Evolutionary conservation across 2,329 filamentous ascomycete species (phyloP), one percentile per base, ranked within the genome.

Genomic region (Talaromyces sp.): DNA sequence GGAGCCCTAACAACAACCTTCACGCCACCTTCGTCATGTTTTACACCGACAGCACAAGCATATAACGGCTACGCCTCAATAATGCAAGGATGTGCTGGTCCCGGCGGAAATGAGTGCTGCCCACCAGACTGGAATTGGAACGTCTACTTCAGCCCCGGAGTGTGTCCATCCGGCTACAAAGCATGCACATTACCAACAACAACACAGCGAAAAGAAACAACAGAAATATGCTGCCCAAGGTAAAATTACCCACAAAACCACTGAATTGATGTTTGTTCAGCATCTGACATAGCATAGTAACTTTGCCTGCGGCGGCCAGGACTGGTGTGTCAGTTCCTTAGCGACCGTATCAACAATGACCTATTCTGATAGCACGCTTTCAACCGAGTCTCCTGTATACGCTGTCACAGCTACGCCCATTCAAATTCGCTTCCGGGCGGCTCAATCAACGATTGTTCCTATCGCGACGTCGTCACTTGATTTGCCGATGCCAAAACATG

Each of bases 341-440:
- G 4, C 40, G 10, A 46, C 47, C 16, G 47, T 57, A 17, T 27
- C 40, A 7, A 43, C 40, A n/a, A 43, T 43, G 24, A 57, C 50
- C 5, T 51, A 55, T 32, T 30, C 33, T 1, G 55, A 53, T 19
- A 9, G 51, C 2, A 54, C 47, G 2, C 16, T 46, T 2, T 57
- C 57, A 3, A 49, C 37, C 8, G 46, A 44, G 13, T 48, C 30
- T 7, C 51, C 40, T 0, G 39, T 43, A 8, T 49, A 49, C 30
- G 55, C 30, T 1, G 45, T 58, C 3, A 57, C 51, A 19, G 57
- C 51, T 2, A 55, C 55, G 6, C 46, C 51, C 1, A 57, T 62
- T 29, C 57, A 60, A 22, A 56, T 60, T 17, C 57, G 53, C 1
- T 62, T 58, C 42, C 47, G 36, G 22, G 53, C 52, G 1, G 39